Percentiles rank a stretch among this genome's conserved stretches.
Evolutionary conservation across 2,329 filamentous ascomycete species (phyloP).

Genomic region (Ascocoryne sarcoides): DNA sequence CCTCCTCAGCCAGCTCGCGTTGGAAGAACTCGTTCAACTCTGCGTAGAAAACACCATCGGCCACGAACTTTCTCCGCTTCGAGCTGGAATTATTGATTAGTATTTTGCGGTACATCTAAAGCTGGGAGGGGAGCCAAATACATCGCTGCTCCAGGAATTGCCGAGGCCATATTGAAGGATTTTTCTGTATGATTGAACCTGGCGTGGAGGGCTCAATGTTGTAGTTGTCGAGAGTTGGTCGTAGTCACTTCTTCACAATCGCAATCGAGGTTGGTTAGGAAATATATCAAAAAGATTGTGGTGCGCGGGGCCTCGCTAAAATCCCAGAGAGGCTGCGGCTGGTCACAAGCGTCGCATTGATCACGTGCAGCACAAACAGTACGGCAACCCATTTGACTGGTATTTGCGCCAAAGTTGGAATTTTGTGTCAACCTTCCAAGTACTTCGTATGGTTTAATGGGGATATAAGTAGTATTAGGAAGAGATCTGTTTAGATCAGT

Average conservation of each 20-base stretch:
- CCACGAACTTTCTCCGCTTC: conserved; percentile 91
- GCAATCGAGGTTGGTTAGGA: background rate
- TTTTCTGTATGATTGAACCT: conserved; percentile 23
- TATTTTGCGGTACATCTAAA: no score
- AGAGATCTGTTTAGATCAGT: no score
- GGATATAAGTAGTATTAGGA: no score
- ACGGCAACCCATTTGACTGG: no score
- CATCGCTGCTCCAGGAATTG: conserved; percentile 30
- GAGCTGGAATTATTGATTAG: conserved; percentile 46
- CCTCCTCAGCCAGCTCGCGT: conserved; percentile 99
- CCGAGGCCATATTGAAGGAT: conserved; percentile 31
- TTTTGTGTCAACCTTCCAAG: no score
- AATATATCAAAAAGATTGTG: background rate
- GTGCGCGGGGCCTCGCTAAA: background rate
- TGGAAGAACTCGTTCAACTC: conserved; percentile 99
- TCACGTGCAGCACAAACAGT: no score
- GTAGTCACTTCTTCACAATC: background rate
- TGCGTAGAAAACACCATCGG: conserved; percentile 99
- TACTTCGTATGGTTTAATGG: no score
- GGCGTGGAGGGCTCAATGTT: conserved; percentile 19
- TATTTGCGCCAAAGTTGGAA: no score
- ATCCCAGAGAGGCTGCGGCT: no score
- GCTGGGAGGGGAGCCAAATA: conserved; percentile 21
- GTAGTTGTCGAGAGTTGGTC: conserved; percentile 21
- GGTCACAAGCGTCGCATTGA: no score